Conservation (phyloP, 306 rosid species). For the Cicer arietinum region DNA sequence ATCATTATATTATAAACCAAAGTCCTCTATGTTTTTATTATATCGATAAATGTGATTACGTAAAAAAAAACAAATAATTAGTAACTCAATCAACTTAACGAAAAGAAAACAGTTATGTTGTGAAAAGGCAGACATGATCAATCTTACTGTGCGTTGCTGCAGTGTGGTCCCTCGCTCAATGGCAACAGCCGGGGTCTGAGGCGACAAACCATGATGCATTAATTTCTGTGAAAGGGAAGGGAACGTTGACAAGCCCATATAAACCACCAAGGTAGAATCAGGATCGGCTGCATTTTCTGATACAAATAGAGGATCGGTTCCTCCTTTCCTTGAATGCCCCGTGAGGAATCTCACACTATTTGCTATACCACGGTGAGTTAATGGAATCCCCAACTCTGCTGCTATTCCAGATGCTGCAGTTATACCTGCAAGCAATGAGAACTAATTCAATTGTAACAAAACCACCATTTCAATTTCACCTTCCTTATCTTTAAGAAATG, state of each 20-base stretch:
- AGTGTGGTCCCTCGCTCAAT: constrained; percentile 94
- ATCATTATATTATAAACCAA: constrained; percentile 12
- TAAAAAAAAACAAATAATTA: not conserved
- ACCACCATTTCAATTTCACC: not conserved
- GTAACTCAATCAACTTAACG: not conserved
- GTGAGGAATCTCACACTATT: constrained; percentile 87
- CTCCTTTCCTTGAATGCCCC: constrained; percentile 94
- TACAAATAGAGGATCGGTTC: constrained; percentile 85
- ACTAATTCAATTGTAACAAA: constrained; percentile 16
- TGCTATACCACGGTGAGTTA: constrained; percentile 90
- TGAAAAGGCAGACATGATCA: not conserved
- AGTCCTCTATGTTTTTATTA: not conserved
- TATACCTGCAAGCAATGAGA: constrained; percentile 64
- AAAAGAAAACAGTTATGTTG: constrained; percentile 1
- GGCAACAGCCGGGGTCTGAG: constrained; percentile 87
- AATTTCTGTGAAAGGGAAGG: constrained; percentile 86
- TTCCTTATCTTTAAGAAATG: not conserved
- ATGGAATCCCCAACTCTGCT: constrained; percentile 85
- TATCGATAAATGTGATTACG: not conserved
- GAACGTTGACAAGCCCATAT: constrained; percentile 94
- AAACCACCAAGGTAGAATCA: constrained; percentile 87
- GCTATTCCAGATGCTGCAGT: constrained; percentile 99
- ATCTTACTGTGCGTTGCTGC: constrained; percentile 79
- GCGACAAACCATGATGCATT: constrained; percentile 79
- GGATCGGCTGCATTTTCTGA: constrained; percentile 92